Evolutionary conservation across 2,329 filamentous ascomycete genomes (phyloP).

Genomic region (Cryoendolithus antarcticus): DNA sequence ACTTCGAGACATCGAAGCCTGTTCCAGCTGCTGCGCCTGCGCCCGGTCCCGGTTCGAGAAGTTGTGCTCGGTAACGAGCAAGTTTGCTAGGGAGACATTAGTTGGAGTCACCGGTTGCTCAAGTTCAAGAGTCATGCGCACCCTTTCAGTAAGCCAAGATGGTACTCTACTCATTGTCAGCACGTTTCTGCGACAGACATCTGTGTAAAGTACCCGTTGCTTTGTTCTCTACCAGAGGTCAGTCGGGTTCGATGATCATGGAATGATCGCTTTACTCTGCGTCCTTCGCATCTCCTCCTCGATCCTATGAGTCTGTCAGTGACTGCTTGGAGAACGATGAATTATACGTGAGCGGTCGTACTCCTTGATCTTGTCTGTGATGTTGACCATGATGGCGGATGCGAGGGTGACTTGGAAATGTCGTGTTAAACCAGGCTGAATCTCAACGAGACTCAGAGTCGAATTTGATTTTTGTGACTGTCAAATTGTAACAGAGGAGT

Average conservation of each 20-base stretch:
- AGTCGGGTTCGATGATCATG: constrained; percentile 14
- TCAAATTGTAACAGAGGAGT: too few species aligned
- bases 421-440: too few species aligned
- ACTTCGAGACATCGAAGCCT: constrained; percentile 86
- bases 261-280: constrained; percentile 57
- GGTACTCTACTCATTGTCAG: constrained; percentile 62
- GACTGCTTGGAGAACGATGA: background rate
- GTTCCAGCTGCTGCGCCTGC: constrained; percentile 64
- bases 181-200: constrained; percentile 4
- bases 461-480: too few species aligned
- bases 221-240: constrained; percentile 69
- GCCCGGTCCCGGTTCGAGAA: constrained; percentile 78
- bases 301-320: constrained; percentile 51
- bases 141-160: constrained; percentile 95
- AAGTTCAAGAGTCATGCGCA: constrained; percentile 29
- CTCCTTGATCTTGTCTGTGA: constrained; percentile 99
- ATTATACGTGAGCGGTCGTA: constrained; percentile 34
- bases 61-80: constrained; percentile 81
- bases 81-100: constrained; percentile 58
- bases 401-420: background rate
- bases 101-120: background rate
- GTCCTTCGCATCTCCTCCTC: constrained; percentile 99
- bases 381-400: constrained; percentile 73
- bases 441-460: too few species aligned
- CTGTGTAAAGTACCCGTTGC: constrained; percentile 63